Percentiles rank a stretch among this genome's conserved stretches.
These are phyloP conservation scores for Orbilia quercus DNA, from an alignment of 2,329 filamentous ascomycete species.

Conservation along the genomic window DNA sequence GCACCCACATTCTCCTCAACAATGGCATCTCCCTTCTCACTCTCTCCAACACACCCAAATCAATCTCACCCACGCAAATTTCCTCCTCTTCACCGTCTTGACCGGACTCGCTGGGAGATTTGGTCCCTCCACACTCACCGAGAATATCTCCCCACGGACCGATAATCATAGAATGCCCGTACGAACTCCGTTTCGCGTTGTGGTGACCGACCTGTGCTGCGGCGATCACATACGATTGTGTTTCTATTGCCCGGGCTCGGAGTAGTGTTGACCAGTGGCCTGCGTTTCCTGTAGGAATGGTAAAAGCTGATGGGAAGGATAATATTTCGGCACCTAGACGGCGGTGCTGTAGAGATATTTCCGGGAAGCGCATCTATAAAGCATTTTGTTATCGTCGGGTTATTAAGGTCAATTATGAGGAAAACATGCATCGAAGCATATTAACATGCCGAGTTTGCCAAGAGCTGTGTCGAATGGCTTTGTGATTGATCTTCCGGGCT, in stretches of 20 bases:
- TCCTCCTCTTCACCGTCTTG: conserved; percentile 63
- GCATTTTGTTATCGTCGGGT: neutral
- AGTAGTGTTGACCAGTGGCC: conserved; percentile 84
- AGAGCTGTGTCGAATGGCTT: conserved; percentile 78
- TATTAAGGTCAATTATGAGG: neutral
- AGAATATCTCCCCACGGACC: conserved; percentile 86
- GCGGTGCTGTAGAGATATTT: conserved; percentile 76
- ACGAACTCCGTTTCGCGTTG: conserved; percentile 81
- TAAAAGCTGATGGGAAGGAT: conserved; percentile 91
- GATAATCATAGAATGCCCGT: conserved; percentile 85
- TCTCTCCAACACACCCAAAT: conserved; percentile 66
- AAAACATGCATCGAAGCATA: conserved; percentile 80
- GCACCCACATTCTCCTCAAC: conserved; percentile 66
- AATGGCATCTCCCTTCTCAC: conserved; percentile 71
- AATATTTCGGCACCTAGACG: conserved; percentile 78
- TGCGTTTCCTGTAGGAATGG: conserved; percentile 81
- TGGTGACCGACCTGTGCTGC: conserved; percentile 82
- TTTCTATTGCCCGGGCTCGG: conserved; percentile 85
- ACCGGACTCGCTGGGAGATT: conserved; percentile 57
- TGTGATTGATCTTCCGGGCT: conserved; percentile 73
- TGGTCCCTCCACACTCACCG: conserved; percentile 70
- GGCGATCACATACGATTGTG: conserved; percentile 85
- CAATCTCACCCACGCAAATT: conserved; percentile 70
- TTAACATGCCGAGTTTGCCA: conserved; percentile 80
- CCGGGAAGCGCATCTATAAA: conserved; percentile 76